phyloP scores from a whole-genome alignment of 768 basidiomycete genomes.

The Mycena galopus region DNA sequence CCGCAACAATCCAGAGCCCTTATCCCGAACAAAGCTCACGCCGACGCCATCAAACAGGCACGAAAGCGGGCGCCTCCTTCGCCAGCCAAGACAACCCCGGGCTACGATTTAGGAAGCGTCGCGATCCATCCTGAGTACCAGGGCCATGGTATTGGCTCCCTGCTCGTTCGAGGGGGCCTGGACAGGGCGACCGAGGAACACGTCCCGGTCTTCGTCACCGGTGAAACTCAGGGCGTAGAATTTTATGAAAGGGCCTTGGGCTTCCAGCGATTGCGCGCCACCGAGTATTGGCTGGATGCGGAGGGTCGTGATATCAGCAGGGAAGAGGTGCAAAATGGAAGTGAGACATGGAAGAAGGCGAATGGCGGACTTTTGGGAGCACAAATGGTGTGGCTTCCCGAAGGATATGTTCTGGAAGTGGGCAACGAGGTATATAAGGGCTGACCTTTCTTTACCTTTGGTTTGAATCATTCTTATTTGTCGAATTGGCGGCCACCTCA shows the following conservation, averaged over 20 bases:
- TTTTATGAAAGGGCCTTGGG: neutral
- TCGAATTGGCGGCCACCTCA: too few relatives aligned
- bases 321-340: neutral
- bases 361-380: neutral
- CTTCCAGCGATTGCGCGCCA: neutral
- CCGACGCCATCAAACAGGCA: neutral
- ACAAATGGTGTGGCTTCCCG: neutral
- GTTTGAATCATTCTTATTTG: too few relatives aligned
- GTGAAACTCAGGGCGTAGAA: neutral
- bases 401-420: neutral
- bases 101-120: slow-evolving; percentile 4
- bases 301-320: neutral
- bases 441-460: too few relatives aligned
- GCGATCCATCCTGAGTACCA: slow-evolving; percentile 1
- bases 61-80: neutral
- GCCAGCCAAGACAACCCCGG: neutral
- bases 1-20: neutral
- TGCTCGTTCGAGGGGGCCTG: neutral
- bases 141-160: neutral
- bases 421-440: neutral
- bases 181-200: neutral
- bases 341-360: neutral
- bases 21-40: neutral
- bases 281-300: neutral
- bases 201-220: neutral